A percentile compares a stretch with the other conserved stretches of the same genome.
Evolutionary conservation across 1,284 basidiomycete genomes (phyloP).

Genomic region (Volvariella volvacea): DNA sequence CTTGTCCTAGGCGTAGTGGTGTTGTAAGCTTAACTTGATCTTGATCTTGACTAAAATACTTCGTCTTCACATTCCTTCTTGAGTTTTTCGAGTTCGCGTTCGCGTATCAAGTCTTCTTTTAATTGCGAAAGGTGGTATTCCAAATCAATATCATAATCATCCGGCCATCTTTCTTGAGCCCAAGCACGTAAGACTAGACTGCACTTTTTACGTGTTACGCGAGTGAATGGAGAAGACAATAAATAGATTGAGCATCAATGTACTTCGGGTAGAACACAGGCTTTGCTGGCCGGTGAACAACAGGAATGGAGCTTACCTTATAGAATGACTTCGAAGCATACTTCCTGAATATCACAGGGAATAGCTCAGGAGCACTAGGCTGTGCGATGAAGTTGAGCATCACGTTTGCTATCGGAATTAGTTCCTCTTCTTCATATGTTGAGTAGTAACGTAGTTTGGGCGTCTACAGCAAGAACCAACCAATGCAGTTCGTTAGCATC

Average conservation of each 20-base stretch:
- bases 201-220: too few relatives aligned
- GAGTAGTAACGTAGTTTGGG: slow-evolving; percentile 80
- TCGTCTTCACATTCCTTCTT: too few relatives aligned
- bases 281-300: too few relatives aligned
- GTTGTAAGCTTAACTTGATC: too few relatives aligned
- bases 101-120: slow-evolving; percentile 26
- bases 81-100: too few relatives aligned
- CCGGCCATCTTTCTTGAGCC: slow-evolving; percentile 52
- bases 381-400: slow-evolving; percentile 75
- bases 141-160: slow-evolving; percentile 39
- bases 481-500: neutral
- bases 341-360: slow-evolving; percentile 68
- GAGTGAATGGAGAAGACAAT: too few relatives aligned
- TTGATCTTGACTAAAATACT: too few relatives aligned
- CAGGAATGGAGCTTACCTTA: slow-evolving; percentile 44
- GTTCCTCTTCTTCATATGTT: slow-evolving; percentile 74
- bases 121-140: slow-evolving; percentile 37
- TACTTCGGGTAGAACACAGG: too few relatives aligned
- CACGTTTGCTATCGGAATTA: slow-evolving; percentile 47
- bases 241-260: too few relatives aligned
- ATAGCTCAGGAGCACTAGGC: slow-evolving; percentile 35
- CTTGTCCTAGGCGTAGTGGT: too few relatives aligned
- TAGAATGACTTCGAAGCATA: slow-evolving; percentile 77
- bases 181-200: slow-evolving; percentile 54
- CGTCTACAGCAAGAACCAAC: slow-evolving; percentile 17